Evolutionary conservation across 192 early-diverging fungal species (phyloP).

Genomic region (Radiomyces spectabilis): DNA sequence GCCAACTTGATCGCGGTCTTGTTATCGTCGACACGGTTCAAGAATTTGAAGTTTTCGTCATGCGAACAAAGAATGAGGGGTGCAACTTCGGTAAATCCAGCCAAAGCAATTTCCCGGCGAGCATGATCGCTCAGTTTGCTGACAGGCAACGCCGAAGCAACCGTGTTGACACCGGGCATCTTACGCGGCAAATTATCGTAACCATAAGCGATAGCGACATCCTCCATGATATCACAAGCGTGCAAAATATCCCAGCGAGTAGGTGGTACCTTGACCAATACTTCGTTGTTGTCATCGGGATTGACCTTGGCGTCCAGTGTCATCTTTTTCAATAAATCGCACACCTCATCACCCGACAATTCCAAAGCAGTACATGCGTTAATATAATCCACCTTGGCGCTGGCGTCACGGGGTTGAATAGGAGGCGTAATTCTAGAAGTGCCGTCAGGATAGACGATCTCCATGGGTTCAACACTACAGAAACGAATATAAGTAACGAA

Average conservation of each 20-base stretch:
- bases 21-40: slow-evolving; percentile 74
- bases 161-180: slow-evolving; percentile 72
- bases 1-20: slow-evolving; percentile 78
- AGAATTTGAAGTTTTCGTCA: slow-evolving; percentile 90
- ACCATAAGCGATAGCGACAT: slow-evolving; percentile 93
- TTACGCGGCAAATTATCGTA: slow-evolving; percentile 89
- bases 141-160: slow-evolving; percentile 80
- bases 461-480: slow-evolving; percentile 81
- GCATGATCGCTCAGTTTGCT: slow-evolving; percentile 90
- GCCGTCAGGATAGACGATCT: slow-evolving; percentile 82
- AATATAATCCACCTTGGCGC: slow-evolving; percentile 80
- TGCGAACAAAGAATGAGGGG: slow-evolving; percentile 96
- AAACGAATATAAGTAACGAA: background rate
- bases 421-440: slow-evolving; percentile 63
- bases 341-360: slow-evolving; percentile 61
- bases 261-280: slow-evolving; percentile 74
- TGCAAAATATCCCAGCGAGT: slow-evolving; percentile 95
- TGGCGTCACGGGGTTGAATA: slow-evolving; percentile 56
- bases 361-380: slow-evolving; percentile 78
- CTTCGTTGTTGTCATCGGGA: slow-evolving; percentile 39
- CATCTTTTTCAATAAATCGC: slow-evolving; percentile 79
- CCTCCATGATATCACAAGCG: slow-evolving; percentile 96
- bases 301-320: slow-evolving; percentile 60
- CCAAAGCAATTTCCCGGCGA: slow-evolving; percentile 76
- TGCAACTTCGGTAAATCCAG: slow-evolving; percentile 92